Evolutionary conservation across 495 filamentous ascomycete genomes (phyloP), one percentile per base, ranked within the genome.

Genomic region (Cladorrhinum samala): DNA sequence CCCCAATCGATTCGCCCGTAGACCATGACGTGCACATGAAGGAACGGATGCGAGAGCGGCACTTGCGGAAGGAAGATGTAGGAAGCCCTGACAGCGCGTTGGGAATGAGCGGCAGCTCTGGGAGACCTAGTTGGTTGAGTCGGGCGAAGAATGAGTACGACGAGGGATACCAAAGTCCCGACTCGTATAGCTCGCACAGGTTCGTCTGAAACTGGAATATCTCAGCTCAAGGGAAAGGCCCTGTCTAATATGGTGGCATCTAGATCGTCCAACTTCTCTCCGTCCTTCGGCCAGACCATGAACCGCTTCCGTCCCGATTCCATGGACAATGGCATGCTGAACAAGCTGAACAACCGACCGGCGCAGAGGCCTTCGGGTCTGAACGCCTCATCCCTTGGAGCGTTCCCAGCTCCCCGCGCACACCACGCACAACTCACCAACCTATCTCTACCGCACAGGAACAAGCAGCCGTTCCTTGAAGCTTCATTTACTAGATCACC

Each of bases 251-350:
- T 36, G 36, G 42, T 19, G 25, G 38, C 42, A 20, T 30, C 56
- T 58, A 54, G 66, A 68, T 65, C 44, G 9, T 47, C 59, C 14
- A 60, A 55, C 8, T 56, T 65, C 9, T 50, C 62, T 5, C 60
- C 65, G 44, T 33, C 62, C 61, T 58, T 67, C 68, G 69, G 73
- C 50, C 67, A 79, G 49, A 64, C 75, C 52, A 69, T 72, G 50
- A 77, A 67, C 23, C 71, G 86, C 74, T 71, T 74, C 63, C 81
- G 77, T 52, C 64, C 64, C 20, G 82, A 87, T 58, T 81, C 81
- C 23, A 93, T 93, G 61, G 90, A 94, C 59, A 85, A 85, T 63
- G 84, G 85, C 53, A 70, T 92, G 47, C 69, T 93, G 21, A 88
- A 87, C 42, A 91, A 87, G 63, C 83, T 73, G 73, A 87, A 71